phyloP scores from a whole-genome alignment of 257 asterid genomes.

The Linaria vulgaris region DNA sequence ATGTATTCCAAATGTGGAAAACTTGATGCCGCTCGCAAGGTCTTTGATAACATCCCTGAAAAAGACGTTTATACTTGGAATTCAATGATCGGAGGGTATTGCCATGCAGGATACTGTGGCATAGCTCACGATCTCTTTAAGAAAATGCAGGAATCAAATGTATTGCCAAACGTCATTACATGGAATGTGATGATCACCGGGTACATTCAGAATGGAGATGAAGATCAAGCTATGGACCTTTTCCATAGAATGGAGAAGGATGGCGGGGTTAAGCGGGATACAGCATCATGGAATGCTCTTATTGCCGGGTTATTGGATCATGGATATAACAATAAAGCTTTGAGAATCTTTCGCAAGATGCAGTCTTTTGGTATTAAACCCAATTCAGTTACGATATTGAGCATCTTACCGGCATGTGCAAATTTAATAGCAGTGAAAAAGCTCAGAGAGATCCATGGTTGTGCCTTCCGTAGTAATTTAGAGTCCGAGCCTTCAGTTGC shows the following conservation, averaged over 20 bases:
- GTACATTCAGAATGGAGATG: conserved; percentile 69
- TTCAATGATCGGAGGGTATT: conserved; percentile 80
- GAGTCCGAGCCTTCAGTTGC: conserved; percentile 58
- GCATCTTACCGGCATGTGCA: conserved; percentile 75
- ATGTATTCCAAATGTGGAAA: conserved; percentile 80
- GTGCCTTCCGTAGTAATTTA: conserved; percentile 46
- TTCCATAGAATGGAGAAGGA: conserved; percentile 65
- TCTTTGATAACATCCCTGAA: conserved; percentile 48
- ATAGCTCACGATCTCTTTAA: conserved; percentile 65
- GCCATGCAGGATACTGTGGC: conserved; percentile 78
- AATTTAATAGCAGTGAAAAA: conserved; percentile 57
- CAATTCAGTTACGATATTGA: conserved; percentile 64
- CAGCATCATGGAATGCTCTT: conserved; percentile 85
- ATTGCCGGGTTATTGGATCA: conserved; percentile 64
- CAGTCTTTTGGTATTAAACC: conserved; percentile 56
- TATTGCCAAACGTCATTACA: conserved; percentile 63
- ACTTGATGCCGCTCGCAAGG: conserved; percentile 54
- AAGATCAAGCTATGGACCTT: conserved; percentile 76
- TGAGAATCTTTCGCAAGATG: conserved; percentile 63
- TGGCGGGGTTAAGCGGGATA: conserved; percentile 57
- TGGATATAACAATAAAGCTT: conserved; percentile 61
- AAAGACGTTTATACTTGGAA: conserved; percentile 84
- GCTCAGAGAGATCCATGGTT: conserved; percentile 80
- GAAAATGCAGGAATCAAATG: conserved; percentile 55
- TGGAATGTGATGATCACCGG: conserved; percentile 83